Evolutionary conservation across 1,284 basidiomycete genomes (phyloP).

Genomic region (Takashimella tepidaria): DNA sequence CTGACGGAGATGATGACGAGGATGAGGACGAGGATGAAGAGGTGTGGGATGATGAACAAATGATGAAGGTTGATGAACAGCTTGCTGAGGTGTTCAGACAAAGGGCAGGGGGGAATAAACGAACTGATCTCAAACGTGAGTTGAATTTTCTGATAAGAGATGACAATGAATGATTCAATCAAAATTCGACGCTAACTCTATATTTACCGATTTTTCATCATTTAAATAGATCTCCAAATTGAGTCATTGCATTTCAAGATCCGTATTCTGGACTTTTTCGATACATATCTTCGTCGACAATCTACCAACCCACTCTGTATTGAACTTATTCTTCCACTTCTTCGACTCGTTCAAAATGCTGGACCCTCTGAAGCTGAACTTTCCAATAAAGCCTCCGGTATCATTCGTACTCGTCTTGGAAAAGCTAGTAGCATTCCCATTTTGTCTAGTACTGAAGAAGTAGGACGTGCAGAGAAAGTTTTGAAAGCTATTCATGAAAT

Average conservation of each 20-base stretch:
- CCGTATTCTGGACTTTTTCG: conserved; percentile 85
- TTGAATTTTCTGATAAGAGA: conserved; percentile 7
- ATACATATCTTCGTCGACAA: conserved; percentile 73
- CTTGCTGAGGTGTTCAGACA: conserved; percentile 80
- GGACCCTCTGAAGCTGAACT: conserved; percentile 76
- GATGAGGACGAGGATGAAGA: conserved; percentile 57
- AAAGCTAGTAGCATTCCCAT: conserved; percentile 61
- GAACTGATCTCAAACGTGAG: conserved; percentile 43
- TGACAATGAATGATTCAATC: background rate
- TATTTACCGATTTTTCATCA: background rate
- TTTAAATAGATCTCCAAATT: conserved; percentile 33
- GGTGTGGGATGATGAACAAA: conserved; percentile 91
- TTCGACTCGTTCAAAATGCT: conserved; percentile 63
- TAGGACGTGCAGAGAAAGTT: conserved; percentile 46
- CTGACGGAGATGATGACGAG: conserved; percentile 19
- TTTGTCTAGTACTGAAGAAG: conserved; percentile 50
- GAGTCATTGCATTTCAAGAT: conserved; percentile 93
- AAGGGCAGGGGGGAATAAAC: conserved; percentile 54
- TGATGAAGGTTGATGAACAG: conserved; percentile 93
- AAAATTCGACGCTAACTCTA: too few species aligned
- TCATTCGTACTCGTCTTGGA: conserved; percentile 67
- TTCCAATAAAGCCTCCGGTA: conserved; percentile 73
- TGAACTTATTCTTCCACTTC: conserved; percentile 66
- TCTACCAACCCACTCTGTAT: conserved; percentile 62
- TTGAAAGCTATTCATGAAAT: conserved; percentile 65